Evolutionary conservation across 2,329 filamentous ascomycete species (phyloP), one percentile per base, ranked within the genome.

Genomic region (Colletotrichum coccodes): DNA sequence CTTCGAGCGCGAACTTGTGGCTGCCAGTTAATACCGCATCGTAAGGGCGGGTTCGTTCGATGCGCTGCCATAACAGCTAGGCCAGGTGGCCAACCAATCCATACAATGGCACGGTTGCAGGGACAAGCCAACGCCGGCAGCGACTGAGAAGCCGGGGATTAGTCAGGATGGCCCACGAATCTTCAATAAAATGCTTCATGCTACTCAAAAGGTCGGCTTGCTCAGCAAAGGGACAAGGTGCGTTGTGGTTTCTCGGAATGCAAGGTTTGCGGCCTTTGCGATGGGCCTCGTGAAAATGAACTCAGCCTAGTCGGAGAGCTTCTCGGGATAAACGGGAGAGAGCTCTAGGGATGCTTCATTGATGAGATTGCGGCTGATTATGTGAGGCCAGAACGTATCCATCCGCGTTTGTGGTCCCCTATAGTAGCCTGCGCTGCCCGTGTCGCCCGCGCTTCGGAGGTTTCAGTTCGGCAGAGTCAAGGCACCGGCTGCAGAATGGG

Each of bases 401-500:
- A 23, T 23, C 40, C 21, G 26, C 40, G 40, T 47, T 36, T 46
- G 40, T 36, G 47, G n/a, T 46, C 42, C 40, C 42, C 12, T 30
- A 6, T 28, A 47, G 12, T 47, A 26, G 44, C n/a, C 21, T 23
- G 44, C 21, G 36, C 30, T 47, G 66, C 42, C 56, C 50, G 34
- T 26, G 38, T 49, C 49, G 23, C 23, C 61, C 62, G 56, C 49
- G 26, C 61, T 26, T 69, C 66, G 66, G 66, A 69, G 66, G 66
- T 65, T 69, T 69, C 66, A 69, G 47, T 60, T 66, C 66, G 66
- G 66, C 49, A 69, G 54, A 65, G 61, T 54, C 42, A 68, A 65
- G 54, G 61, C 61, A 65, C 54, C 61, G 54, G 61, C 47, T 65
- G 66, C 66, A 60, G 61, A 60, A 52, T 50, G 47, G 54, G 49